These are phyloP conservation scores for Syzygium grande DNA, from an alignment of 345 rosid genomes.

Conservation along the genomic window DNA sequence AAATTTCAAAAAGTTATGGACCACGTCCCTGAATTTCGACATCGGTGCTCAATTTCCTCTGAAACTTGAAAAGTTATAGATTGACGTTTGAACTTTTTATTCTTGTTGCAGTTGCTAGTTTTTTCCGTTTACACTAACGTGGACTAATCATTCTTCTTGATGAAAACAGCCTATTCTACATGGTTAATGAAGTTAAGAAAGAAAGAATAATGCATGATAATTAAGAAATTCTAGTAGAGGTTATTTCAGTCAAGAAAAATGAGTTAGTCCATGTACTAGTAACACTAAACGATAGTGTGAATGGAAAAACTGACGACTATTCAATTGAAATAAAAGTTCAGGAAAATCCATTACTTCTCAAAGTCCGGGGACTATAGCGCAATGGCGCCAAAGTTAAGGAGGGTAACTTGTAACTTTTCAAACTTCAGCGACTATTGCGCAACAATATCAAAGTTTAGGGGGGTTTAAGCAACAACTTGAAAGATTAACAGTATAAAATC, in stretches of 20 bases:
- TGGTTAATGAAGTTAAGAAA: not conserved
- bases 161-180: not conserved
- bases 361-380: not conserved
- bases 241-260: not conserved
- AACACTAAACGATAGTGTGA: not conserved
- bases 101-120: not conserved
- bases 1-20: not conserved
- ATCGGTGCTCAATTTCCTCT: not conserved
- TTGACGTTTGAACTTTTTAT: not conserved
- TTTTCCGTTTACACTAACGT: not conserved
- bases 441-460: not conserved
- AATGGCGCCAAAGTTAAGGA: not conserved
- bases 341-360: not conserved
- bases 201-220: not conserved
- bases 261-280: not conserved
- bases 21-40: not conserved
- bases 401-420: not conserved
- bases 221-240: not conserved
- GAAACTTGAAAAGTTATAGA: not conserved
- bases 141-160: not conserved
- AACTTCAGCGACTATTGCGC: not conserved
- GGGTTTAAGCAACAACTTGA: not conserved
- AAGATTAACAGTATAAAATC: not conserved
- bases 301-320: not conserved
- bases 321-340: not conserved